Evolutionary conservation across 2,329 filamentous ascomycete genomes (phyloP).

Genomic region (Hymenoscyphus infarciens): DNA sequence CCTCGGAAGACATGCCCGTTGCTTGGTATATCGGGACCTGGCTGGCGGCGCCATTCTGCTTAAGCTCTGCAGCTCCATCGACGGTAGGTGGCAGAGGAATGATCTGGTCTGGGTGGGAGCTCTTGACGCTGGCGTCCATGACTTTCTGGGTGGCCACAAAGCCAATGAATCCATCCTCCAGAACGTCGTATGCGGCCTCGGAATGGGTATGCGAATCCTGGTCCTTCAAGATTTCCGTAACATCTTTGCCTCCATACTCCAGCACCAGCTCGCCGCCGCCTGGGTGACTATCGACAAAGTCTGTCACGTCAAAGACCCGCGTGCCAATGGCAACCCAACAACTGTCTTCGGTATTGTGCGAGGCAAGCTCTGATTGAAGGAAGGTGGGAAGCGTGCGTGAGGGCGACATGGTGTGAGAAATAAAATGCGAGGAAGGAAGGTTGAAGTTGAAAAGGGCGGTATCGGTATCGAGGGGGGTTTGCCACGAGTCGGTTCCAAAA

Average conservation of each 20-base stretch:
- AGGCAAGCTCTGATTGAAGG: slow-evolving; percentile 72
- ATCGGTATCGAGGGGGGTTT: neutral
- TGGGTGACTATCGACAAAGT: slow-evolving; percentile 86
- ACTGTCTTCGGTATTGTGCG: slow-evolving; percentile 74
- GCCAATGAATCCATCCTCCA: slow-evolving; percentile 82
- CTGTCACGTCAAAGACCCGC: slow-evolving; percentile 93
- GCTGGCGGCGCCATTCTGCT: slow-evolving; percentile 36
- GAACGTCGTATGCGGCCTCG: slow-evolving; percentile 90
- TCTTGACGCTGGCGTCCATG: slow-evolving; percentile 38
- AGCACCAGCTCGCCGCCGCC: slow-evolving; percentile 85
- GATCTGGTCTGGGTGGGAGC: slow-evolving; percentile 39
- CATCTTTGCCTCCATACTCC: slow-evolving; percentile 85
- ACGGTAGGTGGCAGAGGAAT: slow-evolving; percentile 49
- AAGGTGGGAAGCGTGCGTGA: slow-evolving; percentile 79
- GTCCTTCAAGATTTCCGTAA: slow-evolving; percentile 79
- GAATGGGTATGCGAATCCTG: slow-evolving; percentile 79
- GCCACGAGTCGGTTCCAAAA: neutral
- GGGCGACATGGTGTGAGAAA: slow-evolving; percentile 57
- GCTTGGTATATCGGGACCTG: slow-evolving; percentile 46
- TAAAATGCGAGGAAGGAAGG: neutral
- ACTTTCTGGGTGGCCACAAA: slow-evolving; percentile 62
- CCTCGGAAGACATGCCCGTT: slow-evolving; percentile 86
- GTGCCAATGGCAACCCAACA: slow-evolving; percentile 90
- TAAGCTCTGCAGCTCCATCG: slow-evolving; percentile 46
- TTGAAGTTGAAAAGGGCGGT: slow-evolving; percentile 3